Evolutionary conservation across 768 basidiomycete genomes (phyloP).

Genomic region (Inosperma sp.): DNA sequence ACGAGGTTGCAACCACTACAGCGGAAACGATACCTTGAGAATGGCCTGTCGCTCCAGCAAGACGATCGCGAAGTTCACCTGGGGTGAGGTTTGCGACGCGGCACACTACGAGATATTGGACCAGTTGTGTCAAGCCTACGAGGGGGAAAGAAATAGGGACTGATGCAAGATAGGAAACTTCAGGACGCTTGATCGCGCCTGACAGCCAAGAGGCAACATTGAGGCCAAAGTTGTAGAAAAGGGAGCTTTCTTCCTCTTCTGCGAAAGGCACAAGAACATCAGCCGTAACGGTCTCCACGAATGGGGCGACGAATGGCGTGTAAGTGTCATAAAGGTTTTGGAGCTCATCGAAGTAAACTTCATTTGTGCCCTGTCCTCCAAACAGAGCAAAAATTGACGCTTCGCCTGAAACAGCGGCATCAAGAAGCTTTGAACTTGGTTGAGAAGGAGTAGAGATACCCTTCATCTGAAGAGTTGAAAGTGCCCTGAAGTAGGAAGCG

Average conservation of each 20-base stretch:
- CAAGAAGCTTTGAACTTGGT: constrained; percentile 64
- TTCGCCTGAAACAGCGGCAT: constrained; percentile 54
- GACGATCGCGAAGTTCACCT: constrained; percentile 67
- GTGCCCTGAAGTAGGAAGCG: constrained; percentile 72
- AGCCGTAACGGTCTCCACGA: constrained; percentile 59
- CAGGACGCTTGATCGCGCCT: constrained; percentile 63
- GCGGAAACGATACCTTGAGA: constrained; percentile 97
- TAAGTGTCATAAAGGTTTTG: constrained; percentile 90
- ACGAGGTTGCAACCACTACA: constrained; percentile 79
- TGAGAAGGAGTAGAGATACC: constrained; percentile 52
- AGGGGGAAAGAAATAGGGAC: constrained; percentile 93
- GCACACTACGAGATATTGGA: constrained; percentile 83
- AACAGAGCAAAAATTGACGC: constrained; percentile 88
- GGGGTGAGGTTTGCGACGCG: constrained; percentile 72
- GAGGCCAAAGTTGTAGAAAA: constrained; percentile 77
- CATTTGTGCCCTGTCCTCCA: constrained; percentile 97
- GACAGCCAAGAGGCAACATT: constrained; percentile 83
- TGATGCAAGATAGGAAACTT: constrained; percentile 83
- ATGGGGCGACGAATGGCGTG: constrained; percentile 74
- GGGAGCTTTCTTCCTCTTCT: constrained; percentile 49
- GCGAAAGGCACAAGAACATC: constrained; percentile 71
- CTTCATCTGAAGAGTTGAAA: constrained; percentile 61
- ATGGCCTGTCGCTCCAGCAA: constrained; percentile 91
- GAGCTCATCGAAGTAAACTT: constrained; percentile 96
- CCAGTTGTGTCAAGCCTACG: constrained; percentile 93